Base-by-base conservation (phyloP, 129 eudicot genomes). In the Artemisia argyi region DNA sequence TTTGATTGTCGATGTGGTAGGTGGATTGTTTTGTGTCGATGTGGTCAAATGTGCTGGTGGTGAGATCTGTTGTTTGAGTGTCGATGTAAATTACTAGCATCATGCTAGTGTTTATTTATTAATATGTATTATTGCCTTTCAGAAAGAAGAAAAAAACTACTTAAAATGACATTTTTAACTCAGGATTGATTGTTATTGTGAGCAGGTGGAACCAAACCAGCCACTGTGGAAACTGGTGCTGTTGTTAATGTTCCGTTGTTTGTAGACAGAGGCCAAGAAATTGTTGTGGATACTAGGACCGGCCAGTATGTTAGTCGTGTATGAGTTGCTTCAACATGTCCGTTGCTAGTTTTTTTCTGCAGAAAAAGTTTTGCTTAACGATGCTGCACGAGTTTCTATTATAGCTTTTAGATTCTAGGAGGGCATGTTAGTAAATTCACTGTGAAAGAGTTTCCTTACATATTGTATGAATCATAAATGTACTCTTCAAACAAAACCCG, bases 221-320 rank as follows among this genome's bases (percentile, higher is more conserved):
- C 92, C 13, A 86, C 89, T 11, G 78, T 94, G 42, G 98, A 94
- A 17, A 94, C 98, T 5, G 98, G 98, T 72, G 98, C 95, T 26
- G 78, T 84, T 59, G 97, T 94, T n/a, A 82, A 49, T 63, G 98
- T 94, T 2, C 97, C 98, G 18, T 86, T 90, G 81, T 94, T 94
- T 67, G 76, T 88, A 68, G 82, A 84, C 11, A 80, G 80, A 56
- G 97, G 89, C 48, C 81, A 85, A 69, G 86, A 78, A 66, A 84
- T 94, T 18, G 16, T 90, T 78, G 86, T 94, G 44, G 98, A 94
- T 88, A 85, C 98, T 0, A 84, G 97, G 80, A 94, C 87, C 1
- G 96, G 97, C 19, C 89, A 84, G 80, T 94, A 94, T 26, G 83
- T 86, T 77, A 90, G 91, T 76, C 96, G 97, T 13, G 97, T 79